A percentile compares a stretch with the other conserved stretches of the same genome.
Evolutionary conservation across 306 rosid genomes (phyloP).

Genomic region (peach (Prunus persica)): DNA sequence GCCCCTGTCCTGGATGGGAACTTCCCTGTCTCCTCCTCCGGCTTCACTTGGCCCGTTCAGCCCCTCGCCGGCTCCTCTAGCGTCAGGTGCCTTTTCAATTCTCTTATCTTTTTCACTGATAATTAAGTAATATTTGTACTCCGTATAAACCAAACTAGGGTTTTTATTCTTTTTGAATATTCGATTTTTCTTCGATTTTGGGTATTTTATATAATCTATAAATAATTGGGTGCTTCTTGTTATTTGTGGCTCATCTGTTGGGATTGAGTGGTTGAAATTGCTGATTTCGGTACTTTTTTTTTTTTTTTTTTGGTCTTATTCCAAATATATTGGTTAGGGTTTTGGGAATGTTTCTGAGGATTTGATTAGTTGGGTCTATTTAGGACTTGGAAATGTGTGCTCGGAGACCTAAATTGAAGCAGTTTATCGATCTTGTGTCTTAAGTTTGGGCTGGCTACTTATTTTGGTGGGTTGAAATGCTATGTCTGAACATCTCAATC

Average conservation of each 20-base stretch:
- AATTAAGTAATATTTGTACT: background rate
- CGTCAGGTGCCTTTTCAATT: constrained; percentile 41
- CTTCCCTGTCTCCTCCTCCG: constrained; percentile 53
- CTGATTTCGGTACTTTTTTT: background rate
- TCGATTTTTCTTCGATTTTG: background rate
- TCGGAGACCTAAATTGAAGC: background rate
- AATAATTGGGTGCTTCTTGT: background rate
- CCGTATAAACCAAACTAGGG: background rate
- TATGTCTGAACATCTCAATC: background rate
- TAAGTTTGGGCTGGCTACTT: constrained; percentile 5
- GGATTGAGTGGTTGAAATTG: background rate
- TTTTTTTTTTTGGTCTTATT: background rate
- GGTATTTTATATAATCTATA: background rate
- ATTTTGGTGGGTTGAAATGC: constrained; percentile 4
- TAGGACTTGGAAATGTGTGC: constrained; percentile 18
- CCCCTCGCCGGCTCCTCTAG: constrained; percentile 44
- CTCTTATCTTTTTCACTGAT: background rate
- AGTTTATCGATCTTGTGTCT: background rate
- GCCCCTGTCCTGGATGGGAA: constrained; percentile 53
- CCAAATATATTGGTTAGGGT: background rate
- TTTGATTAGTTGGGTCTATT: constrained; percentile 5
- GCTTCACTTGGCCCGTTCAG: constrained; percentile 67
- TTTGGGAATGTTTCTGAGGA: background rate
- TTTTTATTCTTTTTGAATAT: background rate
- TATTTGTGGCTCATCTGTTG: background rate